Conservation (phyloP, 129 eudicot genomes). For the Tanacetum coccineum region DNA sequence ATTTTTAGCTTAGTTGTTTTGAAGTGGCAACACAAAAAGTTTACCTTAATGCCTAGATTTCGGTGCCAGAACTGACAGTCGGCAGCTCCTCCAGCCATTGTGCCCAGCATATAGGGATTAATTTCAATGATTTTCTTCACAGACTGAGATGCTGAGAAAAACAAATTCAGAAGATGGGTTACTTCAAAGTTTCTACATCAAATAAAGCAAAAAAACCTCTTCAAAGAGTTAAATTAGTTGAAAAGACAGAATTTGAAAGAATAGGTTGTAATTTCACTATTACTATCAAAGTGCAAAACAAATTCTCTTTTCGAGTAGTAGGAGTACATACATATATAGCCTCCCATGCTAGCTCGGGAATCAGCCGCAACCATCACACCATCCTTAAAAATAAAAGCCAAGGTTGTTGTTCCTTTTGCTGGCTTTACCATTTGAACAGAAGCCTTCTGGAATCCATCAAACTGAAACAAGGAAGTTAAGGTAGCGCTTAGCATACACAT, state of each 20-base stretch:
- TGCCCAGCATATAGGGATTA: slow-evolving; percentile 95
- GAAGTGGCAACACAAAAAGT: slow-evolving; percentile 10
- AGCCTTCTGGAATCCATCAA: slow-evolving; percentile 87
- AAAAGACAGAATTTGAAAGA: too few relatives aligned
- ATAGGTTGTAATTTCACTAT: too few relatives aligned
- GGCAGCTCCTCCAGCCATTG: slow-evolving; percentile 99
- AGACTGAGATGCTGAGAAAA: slow-evolving; percentile 82
- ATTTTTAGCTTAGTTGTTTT: too few relatives aligned
- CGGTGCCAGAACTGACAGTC: slow-evolving; percentile 99
- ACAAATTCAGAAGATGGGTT: too few relatives aligned
- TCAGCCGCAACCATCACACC: slow-evolving; percentile 98
- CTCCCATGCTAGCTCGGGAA: slow-evolving; percentile 99
- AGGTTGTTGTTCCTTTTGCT: slow-evolving; percentile 86
- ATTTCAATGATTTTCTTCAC: slow-evolving; percentile 98
- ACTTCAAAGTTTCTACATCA: too few relatives aligned
- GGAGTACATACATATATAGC: slow-evolving; percentile 63
- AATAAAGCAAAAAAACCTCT: too few relatives aligned
- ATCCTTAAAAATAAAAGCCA: slow-evolving; percentile 84
- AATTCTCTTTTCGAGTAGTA: not conserved
- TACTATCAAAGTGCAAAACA: not conserved
- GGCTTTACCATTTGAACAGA: slow-evolving; percentile 93
- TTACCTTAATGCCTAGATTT: slow-evolving; percentile 94
- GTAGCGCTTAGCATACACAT: not conserved
- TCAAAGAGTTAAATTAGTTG: too few relatives aligned
- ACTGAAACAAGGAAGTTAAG: slow-evolving; percentile 36